Evolutionary conservation across 2,329 filamentous ascomycete genomes (phyloP), one percentile per base, ranked within the genome.

Genomic region (Torrubiella hemipterigena): DNA sequence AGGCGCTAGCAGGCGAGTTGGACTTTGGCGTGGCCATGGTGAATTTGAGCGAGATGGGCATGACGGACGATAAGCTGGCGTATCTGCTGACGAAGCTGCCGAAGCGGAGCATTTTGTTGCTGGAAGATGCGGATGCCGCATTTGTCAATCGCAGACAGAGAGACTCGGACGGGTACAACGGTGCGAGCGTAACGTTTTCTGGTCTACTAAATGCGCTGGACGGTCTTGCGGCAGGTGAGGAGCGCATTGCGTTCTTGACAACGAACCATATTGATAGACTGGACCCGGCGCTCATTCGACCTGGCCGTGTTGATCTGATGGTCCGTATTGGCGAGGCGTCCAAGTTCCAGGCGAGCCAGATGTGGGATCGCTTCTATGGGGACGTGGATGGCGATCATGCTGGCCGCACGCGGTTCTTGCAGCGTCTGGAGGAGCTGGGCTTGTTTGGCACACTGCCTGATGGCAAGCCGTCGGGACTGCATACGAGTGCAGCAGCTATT

Each of bases 311-410:
- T 1, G 91, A 98, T 55, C 81, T 96, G 79, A 91, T 84, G 42
- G 72, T 93, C 4, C 74, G 84, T 33, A 79, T 98, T 29, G 89
- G 87, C 22, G 82, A 94, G 54, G 86, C 89, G 19, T 89, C 82
- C 3, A 68, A 75, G 36, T 81, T 82, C 52, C 91, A 96, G 56
- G 87, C 93, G 13, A 73, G 64, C 11, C 68, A 80, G 54, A 81
- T 98, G 59, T 98, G 89, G 86, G 81, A 93, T 53, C 76, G 91
- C 14, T 98, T 96, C 60, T 98, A 96, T 49, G 81, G 81, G 4
- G 83, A 93, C 20, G 62, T 84, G 16, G 87, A 94, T 48, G 42
- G 46, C 1, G 68, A 75, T 33, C 75, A 77, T 12, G 54, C 58
- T 6, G 70, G 75, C 14, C 75, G 76, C 45, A 58, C 69, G 44